A percentile compares a stretch with the other conserved stretches of the same genome.
Evolutionary conservation across 2,329 filamentous ascomycete species (phyloP).

Genomic region (Pyricularia pennisetigena): DNA sequence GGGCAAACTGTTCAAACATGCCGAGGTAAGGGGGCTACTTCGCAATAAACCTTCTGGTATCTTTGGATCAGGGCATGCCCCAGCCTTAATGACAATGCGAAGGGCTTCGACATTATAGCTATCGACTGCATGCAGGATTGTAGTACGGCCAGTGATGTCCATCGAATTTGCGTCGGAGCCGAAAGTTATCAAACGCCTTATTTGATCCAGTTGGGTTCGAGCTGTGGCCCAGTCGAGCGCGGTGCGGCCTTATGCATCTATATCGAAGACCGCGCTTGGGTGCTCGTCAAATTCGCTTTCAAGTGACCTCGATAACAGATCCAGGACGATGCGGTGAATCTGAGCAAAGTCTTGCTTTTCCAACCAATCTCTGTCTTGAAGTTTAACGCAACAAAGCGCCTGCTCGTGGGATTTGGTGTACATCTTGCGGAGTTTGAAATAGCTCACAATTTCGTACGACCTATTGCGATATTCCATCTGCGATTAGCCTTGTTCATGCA

Average conservation of each 20-base stretch:
- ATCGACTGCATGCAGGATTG: background rate
- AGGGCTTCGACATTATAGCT: background rate
- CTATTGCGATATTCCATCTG: background rate
- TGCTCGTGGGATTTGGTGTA: background rate
- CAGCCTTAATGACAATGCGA: background rate
- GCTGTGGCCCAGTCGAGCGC: conserved; percentile 1
- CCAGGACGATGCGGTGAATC: background rate
- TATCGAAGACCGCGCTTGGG: background rate
- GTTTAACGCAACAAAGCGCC: background rate
- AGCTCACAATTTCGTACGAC: background rate
- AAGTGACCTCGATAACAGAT: background rate
- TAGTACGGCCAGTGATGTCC: background rate
- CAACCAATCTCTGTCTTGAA: background rate
- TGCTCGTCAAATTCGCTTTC: background rate
- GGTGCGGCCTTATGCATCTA: background rate
- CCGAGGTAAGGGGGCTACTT: background rate
- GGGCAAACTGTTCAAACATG: background rate
- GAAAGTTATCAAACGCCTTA: background rate
- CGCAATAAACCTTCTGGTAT: background rate
- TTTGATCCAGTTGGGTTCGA: background rate
- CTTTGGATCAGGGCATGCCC: background rate
- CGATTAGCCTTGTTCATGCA: background rate
- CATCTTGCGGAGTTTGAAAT: background rate
- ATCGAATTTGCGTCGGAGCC: conserved; percentile 1
- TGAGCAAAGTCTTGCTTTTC: background rate